Conservation (phyloP, 805 yeast genomes). For the Metschnikowia dekortorum region DNA sequence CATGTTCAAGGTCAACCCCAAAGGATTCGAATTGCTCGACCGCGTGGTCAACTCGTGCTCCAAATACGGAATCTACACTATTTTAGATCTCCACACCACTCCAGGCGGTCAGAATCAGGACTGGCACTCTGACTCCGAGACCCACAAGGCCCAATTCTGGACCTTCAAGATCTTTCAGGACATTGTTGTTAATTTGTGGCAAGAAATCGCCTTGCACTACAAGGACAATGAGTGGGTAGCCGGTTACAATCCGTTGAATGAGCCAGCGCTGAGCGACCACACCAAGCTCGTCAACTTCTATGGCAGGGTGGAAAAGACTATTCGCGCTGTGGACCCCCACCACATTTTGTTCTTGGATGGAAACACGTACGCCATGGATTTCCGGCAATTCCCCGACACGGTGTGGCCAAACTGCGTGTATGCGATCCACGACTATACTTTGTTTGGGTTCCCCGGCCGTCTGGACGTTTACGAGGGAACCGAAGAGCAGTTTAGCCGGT, state of each 20-base stretch:
- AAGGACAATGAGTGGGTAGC: slow-evolving; percentile 47
- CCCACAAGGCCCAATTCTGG: slow-evolving; percentile 48
- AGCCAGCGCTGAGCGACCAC: slow-evolving; percentile 46
- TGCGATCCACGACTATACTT: slow-evolving; percentile 46
- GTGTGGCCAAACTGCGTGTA: slow-evolving; percentile 44
- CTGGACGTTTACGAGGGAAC: slow-evolving; percentile 32
- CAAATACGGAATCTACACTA: slow-evolving; percentile 43
- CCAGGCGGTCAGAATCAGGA: slow-evolving; percentile 56
- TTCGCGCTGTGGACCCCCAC: slow-evolving; percentile 43
- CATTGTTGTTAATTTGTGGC: slow-evolving; percentile 43
- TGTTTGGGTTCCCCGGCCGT: slow-evolving; percentile 44
- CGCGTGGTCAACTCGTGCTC: slow-evolving; percentile 42
- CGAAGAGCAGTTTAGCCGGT: slow-evolving; percentile 30
- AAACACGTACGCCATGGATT: slow-evolving; percentile 50
- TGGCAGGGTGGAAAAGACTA: slow-evolving; percentile 31
- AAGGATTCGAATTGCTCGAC: slow-evolving; percentile 45
- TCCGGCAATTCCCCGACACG: slow-evolving; percentile 40
- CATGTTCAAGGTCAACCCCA: slow-evolving; percentile 36
- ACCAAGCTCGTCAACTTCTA: slow-evolving; percentile 38
- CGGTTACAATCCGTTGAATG: slow-evolving; percentile 53
- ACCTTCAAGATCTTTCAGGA: slow-evolving; percentile 48
- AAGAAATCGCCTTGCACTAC: slow-evolving; percentile 41
- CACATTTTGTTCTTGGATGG: slow-evolving; percentile 49
- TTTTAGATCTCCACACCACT: slow-evolving; percentile 45
- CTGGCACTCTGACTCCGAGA: slow-evolving; percentile 48